Evolutionary conservation across 352 stramenopile genomes (phyloP), one percentile per base, ranked within the genome.

Genomic region (Phytophthora ramorum): DNA sequence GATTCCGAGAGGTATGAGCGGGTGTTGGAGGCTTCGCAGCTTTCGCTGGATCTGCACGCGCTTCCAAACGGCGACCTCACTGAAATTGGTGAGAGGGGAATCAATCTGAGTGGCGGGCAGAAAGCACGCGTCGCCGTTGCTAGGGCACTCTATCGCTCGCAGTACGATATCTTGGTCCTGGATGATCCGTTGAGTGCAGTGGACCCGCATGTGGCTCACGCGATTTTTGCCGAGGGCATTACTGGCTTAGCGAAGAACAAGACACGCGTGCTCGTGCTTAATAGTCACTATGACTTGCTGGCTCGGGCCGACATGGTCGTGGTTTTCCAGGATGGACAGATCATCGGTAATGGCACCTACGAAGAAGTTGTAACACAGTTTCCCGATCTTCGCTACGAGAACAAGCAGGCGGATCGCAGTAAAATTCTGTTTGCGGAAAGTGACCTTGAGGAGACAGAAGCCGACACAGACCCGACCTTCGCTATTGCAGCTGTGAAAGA

Each of bases 21-120:
- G 22, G 83, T 89, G 10, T 37, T 96, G 19, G 28, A 66, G 45
- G 77, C 76, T 5, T 98, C 90, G 56, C 83, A 89, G 32, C 75
- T 98, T 8, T 51, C 70, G 1, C 75, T 90, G 40, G 95, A 98
- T 70, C 66, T 98, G 8, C 68, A 74, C 19, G 64, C 95, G n/a
- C 75, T 98, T 37, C 81, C 89, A 1, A 72, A 84, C 49, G 92
- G 93, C 9, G 95, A 99, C 67, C 37, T 75, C 61, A 98, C 92
- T 7, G 93, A 98, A 69, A 98, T 98, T 51, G 96, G 94, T 13
- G 95, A 98, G 71, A 95, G 92, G 44, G 96, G 96, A 3, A 91
- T 99, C n/a, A 99, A 96, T 56, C 71, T 99, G 6, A 95, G 73
- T 17, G 95, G 95, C 12, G 95, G 95, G 4, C 93, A 98, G 69